phyloP scores from a whole-genome alignment of 139 green algal genomes.

The Auxenochlorella protothecoides region DNA sequence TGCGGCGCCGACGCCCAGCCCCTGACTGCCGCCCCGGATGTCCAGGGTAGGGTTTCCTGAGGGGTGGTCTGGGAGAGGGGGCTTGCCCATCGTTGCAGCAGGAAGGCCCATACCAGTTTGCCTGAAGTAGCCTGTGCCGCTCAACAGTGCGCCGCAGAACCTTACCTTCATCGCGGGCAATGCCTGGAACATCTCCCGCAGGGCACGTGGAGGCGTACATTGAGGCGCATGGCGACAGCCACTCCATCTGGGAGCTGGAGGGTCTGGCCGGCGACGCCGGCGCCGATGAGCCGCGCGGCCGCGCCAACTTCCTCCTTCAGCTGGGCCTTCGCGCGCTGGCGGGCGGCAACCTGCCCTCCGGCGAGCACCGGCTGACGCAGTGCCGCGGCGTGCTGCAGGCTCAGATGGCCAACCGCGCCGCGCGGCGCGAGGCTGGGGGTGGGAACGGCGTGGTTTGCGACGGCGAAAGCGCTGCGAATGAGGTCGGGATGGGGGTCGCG shows the following conservation, averaged over 20 bases:
- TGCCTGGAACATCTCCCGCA: background rate
- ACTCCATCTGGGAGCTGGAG: slow-evolving; percentile 21
- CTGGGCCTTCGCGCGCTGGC: slow-evolving; percentile 18
- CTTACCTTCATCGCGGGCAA: no score
- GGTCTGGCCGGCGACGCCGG: background rate
- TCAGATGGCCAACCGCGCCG: no score
- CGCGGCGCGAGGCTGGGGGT: no score
- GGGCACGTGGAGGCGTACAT: slow-evolving; percentile 15
- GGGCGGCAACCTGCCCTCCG: slow-evolving; percentile 8
- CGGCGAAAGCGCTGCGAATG: no score
- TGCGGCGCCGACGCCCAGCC: no score
- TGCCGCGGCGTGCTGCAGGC: no score
- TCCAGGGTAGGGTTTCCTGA: no score
- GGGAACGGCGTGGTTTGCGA: no score
- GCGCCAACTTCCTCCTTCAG: slow-evolving; percentile 20
- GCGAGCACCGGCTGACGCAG: background rate
- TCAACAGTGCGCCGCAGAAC: no score
- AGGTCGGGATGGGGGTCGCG: no score
- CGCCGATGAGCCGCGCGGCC: background rate
- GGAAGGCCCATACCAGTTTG: background rate
- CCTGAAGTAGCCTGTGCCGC: no score
- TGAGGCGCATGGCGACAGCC: slow-evolving; percentile 13
- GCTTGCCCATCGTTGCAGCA: background rate
- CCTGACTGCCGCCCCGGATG: no score
- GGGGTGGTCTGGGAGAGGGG: background rate